Conservation (phyloP, 352 stramenopile genomes). For the Sclerospora graminicola region DNA sequence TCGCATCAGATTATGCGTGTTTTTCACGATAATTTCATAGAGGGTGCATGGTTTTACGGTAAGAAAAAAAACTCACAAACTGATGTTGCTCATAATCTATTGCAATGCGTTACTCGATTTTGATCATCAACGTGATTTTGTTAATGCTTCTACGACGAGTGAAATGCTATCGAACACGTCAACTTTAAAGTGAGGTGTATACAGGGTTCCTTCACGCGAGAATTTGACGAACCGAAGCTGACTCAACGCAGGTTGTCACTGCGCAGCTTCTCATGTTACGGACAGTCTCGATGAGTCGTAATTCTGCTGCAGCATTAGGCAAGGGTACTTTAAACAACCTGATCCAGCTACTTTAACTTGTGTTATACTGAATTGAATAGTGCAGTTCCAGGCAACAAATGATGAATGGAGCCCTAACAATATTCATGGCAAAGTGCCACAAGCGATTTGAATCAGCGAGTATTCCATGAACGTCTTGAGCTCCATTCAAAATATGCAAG, state of each 20-base stretch:
- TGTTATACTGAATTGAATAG: conserved; percentile 2
- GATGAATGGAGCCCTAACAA: conserved; percentile 14
- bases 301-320: no score
- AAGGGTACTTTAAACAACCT: no score
- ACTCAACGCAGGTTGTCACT: conserved; percentile 34
- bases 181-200: conserved; percentile 66
- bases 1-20: no score
- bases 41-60: no score
- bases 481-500: conserved; percentile 75
- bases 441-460: conserved; percentile 67
- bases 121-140: no score
- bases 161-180: conserved; percentile 34
- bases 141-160: conserved; percentile 26
- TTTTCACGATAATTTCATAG: no score
- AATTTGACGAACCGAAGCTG: conserved; percentile 75
- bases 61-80: no score
- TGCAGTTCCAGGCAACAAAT: conserved; percentile 17
- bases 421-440: conserved; percentile 38
- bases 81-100: no score
- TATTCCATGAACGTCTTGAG: conserved; percentile 79
- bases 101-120: no score
- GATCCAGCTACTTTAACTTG: neutral
- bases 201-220: conserved; percentile 65
- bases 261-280: no score
- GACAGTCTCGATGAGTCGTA: no score